Percentiles rank a stretch among this genome's conserved stretches.
Evolutionary conservation across 2,329 filamentous ascomycete species (phyloP).

Genomic region (Purpureocillium takamizusanense): DNA sequence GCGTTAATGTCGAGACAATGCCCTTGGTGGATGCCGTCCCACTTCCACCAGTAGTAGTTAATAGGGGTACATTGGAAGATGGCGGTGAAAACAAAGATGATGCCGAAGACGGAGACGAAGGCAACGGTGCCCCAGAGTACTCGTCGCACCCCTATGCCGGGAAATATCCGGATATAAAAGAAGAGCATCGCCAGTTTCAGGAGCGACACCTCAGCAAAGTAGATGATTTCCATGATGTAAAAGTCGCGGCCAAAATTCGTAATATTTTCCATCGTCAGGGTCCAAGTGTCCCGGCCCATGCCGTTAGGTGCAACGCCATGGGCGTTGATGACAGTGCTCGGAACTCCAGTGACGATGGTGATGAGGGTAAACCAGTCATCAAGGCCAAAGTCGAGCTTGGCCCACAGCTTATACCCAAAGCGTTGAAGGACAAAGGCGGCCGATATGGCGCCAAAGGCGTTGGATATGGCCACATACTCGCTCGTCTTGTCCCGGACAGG

Average conservation of each 20-base stretch:
- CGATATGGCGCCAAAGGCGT: constrained; percentile 23
- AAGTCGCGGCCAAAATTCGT: constrained; percentile 33
- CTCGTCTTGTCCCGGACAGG: constrained; percentile 20
- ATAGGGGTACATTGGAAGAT: constrained; percentile 44
- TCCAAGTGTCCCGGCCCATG: constrained; percentile 43
- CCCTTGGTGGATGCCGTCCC: constrained; percentile 38
- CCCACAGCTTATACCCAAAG: constrained; percentile 23
- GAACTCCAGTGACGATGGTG: constrained; percentile 17
- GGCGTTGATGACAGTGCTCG: constrained; percentile 20
- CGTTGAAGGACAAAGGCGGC: constrained; percentile 32
- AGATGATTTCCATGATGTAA: constrained; percentile 32
- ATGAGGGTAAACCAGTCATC: constrained; percentile 28
- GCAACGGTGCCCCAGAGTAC: constrained; percentile 32
- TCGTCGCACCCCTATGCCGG: constrained; percentile 23
- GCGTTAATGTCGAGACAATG: constrained; percentile 39
- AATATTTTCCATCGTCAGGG: constrained; percentile 28
- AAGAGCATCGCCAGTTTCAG: constrained; percentile 43
- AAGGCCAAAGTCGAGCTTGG: constrained; percentile 23
- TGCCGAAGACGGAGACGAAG: constrained; percentile 28
- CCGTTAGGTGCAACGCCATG: constrained; percentile 27
- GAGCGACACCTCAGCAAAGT: constrained; percentile 35
- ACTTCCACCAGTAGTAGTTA: constrained; percentile 41
- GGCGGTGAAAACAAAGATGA: constrained; percentile 31
- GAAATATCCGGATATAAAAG: constrained; percentile 49
- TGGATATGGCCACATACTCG: constrained; percentile 22